Evolutionary conservation across 306 rosid species (phyloP).

Genomic region (Trichosanthes cucumerina): DNA sequence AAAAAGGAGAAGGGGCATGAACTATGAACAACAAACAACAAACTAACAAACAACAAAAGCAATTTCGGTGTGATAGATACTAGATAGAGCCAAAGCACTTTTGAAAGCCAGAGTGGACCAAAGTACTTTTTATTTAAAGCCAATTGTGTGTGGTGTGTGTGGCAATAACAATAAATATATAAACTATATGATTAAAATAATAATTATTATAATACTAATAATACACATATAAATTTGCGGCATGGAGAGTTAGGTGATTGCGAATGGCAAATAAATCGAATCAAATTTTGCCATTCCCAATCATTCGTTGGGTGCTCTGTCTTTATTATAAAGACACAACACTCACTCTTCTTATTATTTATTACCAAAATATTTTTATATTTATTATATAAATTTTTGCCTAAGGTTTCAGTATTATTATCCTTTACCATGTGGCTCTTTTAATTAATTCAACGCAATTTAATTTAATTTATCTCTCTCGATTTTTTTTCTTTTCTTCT

Average conservation of each 20-base stretch:
- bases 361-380: background rate
- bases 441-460: background rate
- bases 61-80: background rate
- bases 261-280: background rate
- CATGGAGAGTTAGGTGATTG: background rate
- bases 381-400: background rate
- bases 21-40: background rate
- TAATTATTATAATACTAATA: too few relatives aligned
- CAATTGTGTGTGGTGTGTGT: background rate
- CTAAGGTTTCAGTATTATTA: constrained; percentile 34
- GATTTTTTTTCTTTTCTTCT: background rate
- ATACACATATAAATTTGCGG: background rate
- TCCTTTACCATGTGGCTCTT: background rate
- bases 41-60: background rate
- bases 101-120: background rate
- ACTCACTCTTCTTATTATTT: background rate
- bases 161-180: background rate
- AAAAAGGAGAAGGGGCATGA: background rate
- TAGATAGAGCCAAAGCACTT: background rate
- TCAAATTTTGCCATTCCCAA: constrained; percentile 36
- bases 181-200: background rate
- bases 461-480: background rate
- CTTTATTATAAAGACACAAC: constrained; percentile 9
- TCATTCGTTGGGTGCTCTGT: constrained; percentile 50
- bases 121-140: background rate